Conservation (phyloP, 1,139 yeast species). For the Meyerozyma elateridarum region DNA sequence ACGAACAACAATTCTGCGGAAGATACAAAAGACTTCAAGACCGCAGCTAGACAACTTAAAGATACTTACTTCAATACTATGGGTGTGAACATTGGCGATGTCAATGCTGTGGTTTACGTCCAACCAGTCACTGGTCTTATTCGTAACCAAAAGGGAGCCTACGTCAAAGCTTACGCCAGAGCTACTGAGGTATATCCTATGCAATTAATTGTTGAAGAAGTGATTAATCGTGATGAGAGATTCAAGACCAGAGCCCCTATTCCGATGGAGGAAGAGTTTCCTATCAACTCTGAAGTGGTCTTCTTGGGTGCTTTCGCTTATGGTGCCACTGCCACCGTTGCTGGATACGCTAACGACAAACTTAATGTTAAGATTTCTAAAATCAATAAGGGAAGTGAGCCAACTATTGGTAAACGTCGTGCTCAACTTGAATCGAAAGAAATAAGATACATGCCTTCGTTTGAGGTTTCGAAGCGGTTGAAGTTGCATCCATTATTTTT, state of each 20-base stretch:
- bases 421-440: conserved; percentile 52
- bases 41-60: conserved; percentile 25
- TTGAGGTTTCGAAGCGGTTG: conserved; percentile 57
- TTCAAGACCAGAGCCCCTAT: conserved; percentile 68
- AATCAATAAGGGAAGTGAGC: conserved; percentile 50
- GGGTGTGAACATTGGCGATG: conserved; percentile 55
- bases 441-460: conserved; percentile 62
- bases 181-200: conserved; percentile 60
- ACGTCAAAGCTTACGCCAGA: conserved; percentile 58
- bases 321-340: conserved; percentile 77
- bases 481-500: conserved; percentile 60
- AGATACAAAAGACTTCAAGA: conserved; percentile 38
- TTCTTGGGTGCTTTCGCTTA: conserved; percentile 85
- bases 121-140: conserved; percentile 75
- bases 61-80: conserved; percentile 41
- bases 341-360: conserved; percentile 53
- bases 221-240: conserved; percentile 69
- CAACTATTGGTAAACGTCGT: conserved; percentile 57
- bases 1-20: conserved; percentile 36
- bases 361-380: conserved; percentile 50
- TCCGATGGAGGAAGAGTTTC: conserved; percentile 80
- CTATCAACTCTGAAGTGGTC: conserved; percentile 66
- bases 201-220: conserved; percentile 74
- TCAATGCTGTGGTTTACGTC: conserved; percentile 61
- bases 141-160: conserved; percentile 70